phyloP scores from a whole-genome alignment of 192 early-diverging fungal genomes.

The Podila minutissima region DNA sequence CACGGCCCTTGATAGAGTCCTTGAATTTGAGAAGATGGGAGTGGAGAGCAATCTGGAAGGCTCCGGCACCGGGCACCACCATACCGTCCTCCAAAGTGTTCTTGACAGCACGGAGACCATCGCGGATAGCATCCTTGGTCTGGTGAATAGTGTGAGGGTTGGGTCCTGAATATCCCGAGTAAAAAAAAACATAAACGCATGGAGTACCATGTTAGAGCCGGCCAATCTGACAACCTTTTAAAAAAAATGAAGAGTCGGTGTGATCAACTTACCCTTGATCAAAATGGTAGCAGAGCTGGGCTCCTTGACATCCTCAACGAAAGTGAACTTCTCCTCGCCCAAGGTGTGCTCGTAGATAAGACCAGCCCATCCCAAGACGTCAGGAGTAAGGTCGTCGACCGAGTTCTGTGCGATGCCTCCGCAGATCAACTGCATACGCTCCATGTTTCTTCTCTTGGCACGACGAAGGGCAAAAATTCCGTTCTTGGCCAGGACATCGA shows the following conservation, averaged over 20 bases:
- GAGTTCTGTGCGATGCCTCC: constrained; percentile 98
- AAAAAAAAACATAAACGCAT: not conserved
- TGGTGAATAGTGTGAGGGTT: constrained; percentile 93
- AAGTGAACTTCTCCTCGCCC: constrained; percentile 99
- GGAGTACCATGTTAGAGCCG: not conserved
- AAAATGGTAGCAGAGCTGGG: constrained; percentile 93
- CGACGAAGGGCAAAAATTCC: constrained; percentile 93
- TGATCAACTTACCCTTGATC: constrained; percentile 79
- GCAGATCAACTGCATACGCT: constrained; percentile 94
- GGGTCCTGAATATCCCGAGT: constrained; percentile 65
- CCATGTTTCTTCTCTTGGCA: constrained; percentile 99
- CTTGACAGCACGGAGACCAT: constrained; percentile 97
- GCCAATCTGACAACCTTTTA: not conserved
- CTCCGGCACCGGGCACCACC: constrained; percentile 94
- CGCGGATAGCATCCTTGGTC: constrained; percentile 97
- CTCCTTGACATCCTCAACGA: constrained; percentile 94
- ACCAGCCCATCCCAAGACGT: constrained; percentile 91
- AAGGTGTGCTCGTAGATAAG: constrained; percentile 95
- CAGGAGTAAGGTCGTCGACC: constrained; percentile 91
- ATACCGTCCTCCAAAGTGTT: constrained; percentile 95
- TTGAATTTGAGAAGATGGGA: constrained; percentile 89
- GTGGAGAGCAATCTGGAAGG: constrained; percentile 93
- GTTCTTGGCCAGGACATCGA: constrained; percentile 97
- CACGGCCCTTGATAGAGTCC: constrained; percentile 88
- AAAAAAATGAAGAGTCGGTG: not conserved